Evolutionary conservation across 495 filamentous ascomycete genomes (phyloP).

Genomic region (Massariosphaeria phaeospora): DNA sequence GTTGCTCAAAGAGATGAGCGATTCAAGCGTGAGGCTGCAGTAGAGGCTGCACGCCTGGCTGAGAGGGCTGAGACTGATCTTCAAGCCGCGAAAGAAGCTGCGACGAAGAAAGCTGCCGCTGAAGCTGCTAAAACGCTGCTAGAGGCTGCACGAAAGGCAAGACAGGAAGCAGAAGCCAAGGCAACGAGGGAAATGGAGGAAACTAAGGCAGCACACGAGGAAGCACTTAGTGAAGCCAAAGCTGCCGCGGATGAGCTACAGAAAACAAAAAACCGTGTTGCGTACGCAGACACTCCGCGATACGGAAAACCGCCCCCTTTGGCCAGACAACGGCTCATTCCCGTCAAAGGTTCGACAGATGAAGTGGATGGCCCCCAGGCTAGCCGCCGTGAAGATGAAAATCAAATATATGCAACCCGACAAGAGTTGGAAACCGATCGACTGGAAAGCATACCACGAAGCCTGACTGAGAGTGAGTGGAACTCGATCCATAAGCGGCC

Average conservation of each 20-base stretch:
- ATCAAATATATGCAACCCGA: too few species aligned
- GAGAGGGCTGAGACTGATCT: slow-evolving; percentile 38
- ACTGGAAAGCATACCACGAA: too few species aligned
- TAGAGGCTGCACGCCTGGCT: slow-evolving; percentile 35
- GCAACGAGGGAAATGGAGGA: slow-evolving; percentile 44
- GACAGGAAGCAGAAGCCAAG: slow-evolving; percentile 43
- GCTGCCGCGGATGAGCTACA: slow-evolving; percentile 47
- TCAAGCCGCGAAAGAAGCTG: slow-evolving; percentile 40
- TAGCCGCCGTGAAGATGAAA: too few species aligned
- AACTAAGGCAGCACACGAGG: slow-evolving; percentile 37
- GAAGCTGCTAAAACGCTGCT: slow-evolving; percentile 36
- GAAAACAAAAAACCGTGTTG: slow-evolving; percentile 48
- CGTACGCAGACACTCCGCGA: too few species aligned
- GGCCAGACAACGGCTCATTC: too few species aligned
- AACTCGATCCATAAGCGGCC: too few species aligned
- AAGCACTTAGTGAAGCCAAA: slow-evolving; percentile 36
- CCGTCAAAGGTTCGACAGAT: too few species aligned
- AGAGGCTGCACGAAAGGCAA: slow-evolving; percentile 30
- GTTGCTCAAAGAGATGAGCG: slow-evolving; percentile 37
- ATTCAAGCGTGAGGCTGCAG: slow-evolving; percentile 34
- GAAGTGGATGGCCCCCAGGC: too few species aligned
- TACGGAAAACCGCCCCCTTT: too few species aligned
- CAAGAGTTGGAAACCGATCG: too few species aligned
- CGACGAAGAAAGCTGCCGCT: slow-evolving; percentile 43
- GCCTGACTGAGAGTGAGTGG: too few species aligned